Base-by-base conservation (phyloP, 169 alveolate species). In the Plasmodium billcollinsi region DNA sequence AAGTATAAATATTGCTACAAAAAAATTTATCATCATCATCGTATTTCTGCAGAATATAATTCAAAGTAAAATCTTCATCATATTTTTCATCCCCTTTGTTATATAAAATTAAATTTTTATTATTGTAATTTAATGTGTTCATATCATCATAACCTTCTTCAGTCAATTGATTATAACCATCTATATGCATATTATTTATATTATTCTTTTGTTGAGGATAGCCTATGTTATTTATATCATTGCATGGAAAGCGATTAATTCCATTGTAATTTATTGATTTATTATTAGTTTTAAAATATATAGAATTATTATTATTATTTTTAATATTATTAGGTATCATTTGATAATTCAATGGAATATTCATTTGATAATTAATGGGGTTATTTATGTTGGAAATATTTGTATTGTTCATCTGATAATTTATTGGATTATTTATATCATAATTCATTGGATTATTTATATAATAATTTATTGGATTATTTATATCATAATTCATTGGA, bases 1-100 rank as follows among this genome's bases (percentile, higher is more conserved):
- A 12, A 66, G 29, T 66, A 15, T 49, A 43, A 14, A 61, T 50
- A 69, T 70, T 70, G 63, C 80, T 80, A 4, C 61, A 80, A 72
- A 80, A 80, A 56, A 80, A 80, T 29, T 80, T 39, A 54, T 80
- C 90, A 9, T 80, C 90, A 47, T 80, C 90, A 24, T 80, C 90
- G 12, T 29, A 80, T 26, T 80, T 80, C 24, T 58, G 90, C 54
- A 80, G 72, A 18, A 80, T 80, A 69, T 80, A 80, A 62, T 80
- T 80, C 3, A 80, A 63, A 1, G 90, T 80, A 72, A 69, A 80
- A 61, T 80, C 90, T 21, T 80, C 85, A 49, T 80, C 90, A 45
- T 69, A 80, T 26, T 67, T 52, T 29, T 50, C 26, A 3, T 80
- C 69, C 18, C 47, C 63, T 15, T 80, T 70, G 65, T 80, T 58